These are phyloP conservation scores for Acanthamoeba sp. DNA, from an alignment of 208 protist species.

Conservation along the genomic window DNA sequence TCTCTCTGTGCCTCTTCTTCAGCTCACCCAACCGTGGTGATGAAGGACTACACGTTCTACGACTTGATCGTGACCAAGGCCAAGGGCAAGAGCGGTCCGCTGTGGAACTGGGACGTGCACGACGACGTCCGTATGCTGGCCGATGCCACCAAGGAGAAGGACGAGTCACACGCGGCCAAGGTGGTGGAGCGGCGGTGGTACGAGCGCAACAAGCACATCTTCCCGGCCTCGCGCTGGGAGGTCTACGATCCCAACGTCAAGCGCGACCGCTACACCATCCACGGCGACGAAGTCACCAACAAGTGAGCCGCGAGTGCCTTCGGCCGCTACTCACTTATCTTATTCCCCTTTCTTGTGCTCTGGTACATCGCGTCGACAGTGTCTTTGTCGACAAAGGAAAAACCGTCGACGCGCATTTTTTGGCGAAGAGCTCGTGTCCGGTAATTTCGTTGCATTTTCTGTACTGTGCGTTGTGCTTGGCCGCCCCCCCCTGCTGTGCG, in stretches of 20 bases:
- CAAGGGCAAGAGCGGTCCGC: constrained; percentile 91
- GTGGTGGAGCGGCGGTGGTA: constrained; percentile 91
- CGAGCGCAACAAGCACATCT: constrained; percentile 93
- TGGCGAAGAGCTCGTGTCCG: too few relatives aligned
- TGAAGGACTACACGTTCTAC: constrained; percentile 93
- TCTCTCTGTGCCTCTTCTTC: background rate
- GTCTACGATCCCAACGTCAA: constrained; percentile 88
- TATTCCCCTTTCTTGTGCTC: too few relatives aligned
- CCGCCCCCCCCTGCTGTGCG: too few relatives aligned
- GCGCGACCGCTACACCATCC: constrained; percentile 85
- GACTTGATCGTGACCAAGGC: constrained; percentile 92
- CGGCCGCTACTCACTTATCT: background rate
- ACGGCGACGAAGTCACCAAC: constrained; percentile 76
- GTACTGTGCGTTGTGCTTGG: too few relatives aligned
- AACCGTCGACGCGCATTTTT: too few relatives aligned
- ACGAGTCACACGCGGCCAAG: constrained; percentile 91
- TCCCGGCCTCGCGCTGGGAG: constrained; percentile 92
- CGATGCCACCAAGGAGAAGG: constrained; percentile 90
- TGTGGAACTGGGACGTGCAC: constrained; percentile 93
- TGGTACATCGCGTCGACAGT: too few relatives aligned
- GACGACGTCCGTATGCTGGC: constrained; percentile 91
- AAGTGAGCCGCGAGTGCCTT: background rate
- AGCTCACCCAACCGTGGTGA: background rate
- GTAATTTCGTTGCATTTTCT: too few relatives aligned
- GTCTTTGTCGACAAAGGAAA: too few relatives aligned